These are phyloP conservation scores for Phyllosticta paracitricarpa DNA, from an alignment of 2,329 filamentous ascomycete species.

Conservation along the genomic window DNA sequence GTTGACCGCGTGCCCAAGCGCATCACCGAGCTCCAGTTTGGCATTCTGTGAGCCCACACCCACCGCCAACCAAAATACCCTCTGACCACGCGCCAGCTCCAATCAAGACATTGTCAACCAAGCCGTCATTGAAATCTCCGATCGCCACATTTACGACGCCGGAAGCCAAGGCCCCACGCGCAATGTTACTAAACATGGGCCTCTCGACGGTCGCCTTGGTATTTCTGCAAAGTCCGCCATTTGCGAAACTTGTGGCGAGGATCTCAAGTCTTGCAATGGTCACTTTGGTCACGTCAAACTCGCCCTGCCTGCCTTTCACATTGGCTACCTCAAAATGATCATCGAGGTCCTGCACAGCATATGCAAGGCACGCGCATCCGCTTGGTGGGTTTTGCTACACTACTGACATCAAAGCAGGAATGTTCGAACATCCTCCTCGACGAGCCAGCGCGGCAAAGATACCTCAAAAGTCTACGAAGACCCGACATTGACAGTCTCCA, in stretches of 20 bases:
- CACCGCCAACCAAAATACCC: not conserved
- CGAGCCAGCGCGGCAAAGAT: conserved; percentile 66
- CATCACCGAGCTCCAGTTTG: conserved; percentile 89
- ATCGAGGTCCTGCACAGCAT: conserved; percentile 89
- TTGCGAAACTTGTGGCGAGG: conserved; percentile 76
- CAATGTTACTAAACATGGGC: conserved; percentile 68
- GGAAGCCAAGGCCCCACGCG: conserved; percentile 49
- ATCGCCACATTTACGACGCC: conserved; percentile 86
- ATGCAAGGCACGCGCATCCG: conserved; percentile 51
- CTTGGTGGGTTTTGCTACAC: not conserved
- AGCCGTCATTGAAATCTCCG: conserved; percentile 87
- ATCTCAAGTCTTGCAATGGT: conserved; percentile 76
- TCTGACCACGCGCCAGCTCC: conserved; percentile 46
- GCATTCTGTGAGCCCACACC: conserved; percentile 56
- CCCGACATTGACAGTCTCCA: conserved; percentile 80
- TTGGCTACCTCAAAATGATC: conserved; percentile 90
- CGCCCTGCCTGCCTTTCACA: conserved; percentile 85
- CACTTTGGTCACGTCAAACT: conserved; percentile 93
- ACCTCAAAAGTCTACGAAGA: conserved; percentile 68
- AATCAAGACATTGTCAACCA: conserved; percentile 94
- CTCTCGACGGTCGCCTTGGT: conserved; percentile 78
- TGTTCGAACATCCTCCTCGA: conserved; percentile 77
- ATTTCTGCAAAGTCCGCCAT: conserved; percentile 73
- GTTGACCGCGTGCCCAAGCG: conserved; percentile 81
- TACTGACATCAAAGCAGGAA: conserved; percentile 33